These are phyloP conservation scores for Inga laurina DNA, from an alignment of 306 rosid species.

Conservation along the genomic window DNA sequence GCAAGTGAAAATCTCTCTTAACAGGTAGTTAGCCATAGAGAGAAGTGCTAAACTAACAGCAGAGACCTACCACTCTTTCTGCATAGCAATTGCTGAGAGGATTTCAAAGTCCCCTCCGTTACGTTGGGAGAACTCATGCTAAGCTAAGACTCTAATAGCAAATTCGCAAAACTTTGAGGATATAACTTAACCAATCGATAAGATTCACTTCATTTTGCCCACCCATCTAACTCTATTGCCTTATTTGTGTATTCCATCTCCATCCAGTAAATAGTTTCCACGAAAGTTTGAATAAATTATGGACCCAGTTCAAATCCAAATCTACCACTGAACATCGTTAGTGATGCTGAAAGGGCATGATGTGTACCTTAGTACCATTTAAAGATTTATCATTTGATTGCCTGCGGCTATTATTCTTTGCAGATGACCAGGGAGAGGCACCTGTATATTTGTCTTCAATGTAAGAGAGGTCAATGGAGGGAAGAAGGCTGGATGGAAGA, in stretches of 20 bases:
- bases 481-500: slow-evolving; percentile 68
- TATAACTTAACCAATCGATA: slow-evolving; percentile 14
- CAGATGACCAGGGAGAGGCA: slow-evolving; percentile 40
- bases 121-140: slow-evolving; percentile 5
- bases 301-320: slow-evolving; percentile 28
- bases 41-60: slow-evolving; percentile 11
- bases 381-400: slow-evolving; percentile 45
- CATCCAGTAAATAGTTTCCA: slow-evolving; percentile 22
- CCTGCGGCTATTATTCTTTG: slow-evolving; percentile 42
- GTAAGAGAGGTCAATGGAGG: slow-evolving; percentile 60
- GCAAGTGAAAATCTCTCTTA: slow-evolving; percentile 8
- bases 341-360: slow-evolving; percentile 15
- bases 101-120: slow-evolving; percentile 18
- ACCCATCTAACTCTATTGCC: slow-evolving; percentile 20
- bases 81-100: slow-evolving; percentile 8
- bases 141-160: slow-evolving; percentile 13
- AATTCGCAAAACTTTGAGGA: neutral
- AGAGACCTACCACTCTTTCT: neutral
- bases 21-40: neutral
- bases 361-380: slow-evolving; percentile 72
- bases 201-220: slow-evolving; percentile 20
- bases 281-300: slow-evolving; percentile 17
- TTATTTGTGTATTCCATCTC: slow-evolving; percentile 7
- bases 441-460: slow-evolving; percentile 46
- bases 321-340: slow-evolving; percentile 4